These are phyloP conservation scores for Crataegus laevigata DNA, from an alignment of 306 rosid species.

Conservation along the genomic window DNA sequence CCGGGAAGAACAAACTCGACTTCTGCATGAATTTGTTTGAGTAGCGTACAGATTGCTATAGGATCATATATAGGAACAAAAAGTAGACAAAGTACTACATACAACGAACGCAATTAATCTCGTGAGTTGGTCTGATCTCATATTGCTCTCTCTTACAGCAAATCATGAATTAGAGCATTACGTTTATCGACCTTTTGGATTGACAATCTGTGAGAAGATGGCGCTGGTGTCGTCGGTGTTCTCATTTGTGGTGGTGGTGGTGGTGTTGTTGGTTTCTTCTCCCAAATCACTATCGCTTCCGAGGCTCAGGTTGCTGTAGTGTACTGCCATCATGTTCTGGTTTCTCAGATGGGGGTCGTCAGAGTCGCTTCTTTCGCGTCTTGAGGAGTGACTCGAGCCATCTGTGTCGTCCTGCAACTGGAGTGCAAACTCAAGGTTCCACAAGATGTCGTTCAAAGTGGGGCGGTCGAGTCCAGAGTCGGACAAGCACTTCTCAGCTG, in stretches of 20 bases:
- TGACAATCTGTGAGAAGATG: conserved; percentile 42
- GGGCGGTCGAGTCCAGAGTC: conserved; percentile 40
- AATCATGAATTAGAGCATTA: neutral
- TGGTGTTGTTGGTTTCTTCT: neutral
- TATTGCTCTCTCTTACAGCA: neutral
- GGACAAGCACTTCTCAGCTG: conserved; percentile 45
- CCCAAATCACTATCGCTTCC: conserved; percentile 31
- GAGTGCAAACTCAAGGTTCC: conserved; percentile 49
- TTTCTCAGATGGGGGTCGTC: conserved; percentile 11
- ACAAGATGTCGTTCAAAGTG: conserved; percentile 38
- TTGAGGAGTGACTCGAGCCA: neutral
- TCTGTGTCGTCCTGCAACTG: conserved; percentile 40
- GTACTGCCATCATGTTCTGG: conserved; percentile 26
- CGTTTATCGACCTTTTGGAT: conserved; percentile 34
- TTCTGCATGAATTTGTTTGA: neutral
- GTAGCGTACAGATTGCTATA: conserved; percentile 8
- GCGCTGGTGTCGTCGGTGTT: conserved; percentile 3
- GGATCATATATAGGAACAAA: neutral
- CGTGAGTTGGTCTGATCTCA: conserved; percentile 1
- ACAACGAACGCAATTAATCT: conserved; percentile 2
- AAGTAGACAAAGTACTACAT: neutral
- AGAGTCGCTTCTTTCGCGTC: neutral
- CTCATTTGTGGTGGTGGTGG: neutral
- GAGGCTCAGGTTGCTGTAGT: conserved; percentile 39
- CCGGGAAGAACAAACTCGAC: conserved; percentile 15